phyloP scores from a whole-genome alignment of 2,329 filamentous ascomycete species.

The Helotiales sp. region DNA sequence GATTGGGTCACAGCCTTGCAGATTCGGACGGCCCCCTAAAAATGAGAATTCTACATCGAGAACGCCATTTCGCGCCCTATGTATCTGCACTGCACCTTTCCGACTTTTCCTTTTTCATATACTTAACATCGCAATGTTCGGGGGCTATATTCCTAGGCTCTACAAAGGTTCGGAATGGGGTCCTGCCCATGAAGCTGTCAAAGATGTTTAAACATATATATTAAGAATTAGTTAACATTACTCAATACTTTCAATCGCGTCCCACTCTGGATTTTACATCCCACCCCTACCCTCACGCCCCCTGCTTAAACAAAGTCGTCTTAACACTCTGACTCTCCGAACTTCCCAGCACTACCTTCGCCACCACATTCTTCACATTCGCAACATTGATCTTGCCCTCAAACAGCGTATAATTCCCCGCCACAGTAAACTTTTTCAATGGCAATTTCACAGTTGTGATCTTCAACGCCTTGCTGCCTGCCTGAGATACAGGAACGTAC shows the following conservation, averaged over 20 bases:
- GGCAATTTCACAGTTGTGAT: slow-evolving; percentile 13
- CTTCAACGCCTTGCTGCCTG: slow-evolving; percentile 14
- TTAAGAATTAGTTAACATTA: neutral
- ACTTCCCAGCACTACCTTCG: slow-evolving; percentile 22
- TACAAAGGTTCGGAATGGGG: no score
- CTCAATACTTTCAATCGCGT: neutral
- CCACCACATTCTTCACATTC: slow-evolving; percentile 17
- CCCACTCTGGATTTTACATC: neutral
- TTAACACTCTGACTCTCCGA: slow-evolving; percentile 24
- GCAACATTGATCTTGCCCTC: slow-evolving; percentile 8
- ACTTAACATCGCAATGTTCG: no score
- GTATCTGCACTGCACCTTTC: no score
- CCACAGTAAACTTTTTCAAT: slow-evolving; percentile 11
- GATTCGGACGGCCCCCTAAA: neutral
- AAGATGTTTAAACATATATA: neutral
- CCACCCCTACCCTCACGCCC: neutral
- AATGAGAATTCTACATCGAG: no score
- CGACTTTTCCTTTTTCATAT: no score
- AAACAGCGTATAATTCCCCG: slow-evolving; percentile 25
- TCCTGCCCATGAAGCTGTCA: no score
- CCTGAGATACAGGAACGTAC: slow-evolving; percentile 20
- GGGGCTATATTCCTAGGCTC: no score
- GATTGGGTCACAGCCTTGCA: neutral
- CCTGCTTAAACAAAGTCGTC: slow-evolving; percentile 8
- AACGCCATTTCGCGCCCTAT: no score